Evolutionary conservation across 2,329 filamentous ascomycete species (phyloP).

Genomic region (Parastagonospora nodorum): DNA sequence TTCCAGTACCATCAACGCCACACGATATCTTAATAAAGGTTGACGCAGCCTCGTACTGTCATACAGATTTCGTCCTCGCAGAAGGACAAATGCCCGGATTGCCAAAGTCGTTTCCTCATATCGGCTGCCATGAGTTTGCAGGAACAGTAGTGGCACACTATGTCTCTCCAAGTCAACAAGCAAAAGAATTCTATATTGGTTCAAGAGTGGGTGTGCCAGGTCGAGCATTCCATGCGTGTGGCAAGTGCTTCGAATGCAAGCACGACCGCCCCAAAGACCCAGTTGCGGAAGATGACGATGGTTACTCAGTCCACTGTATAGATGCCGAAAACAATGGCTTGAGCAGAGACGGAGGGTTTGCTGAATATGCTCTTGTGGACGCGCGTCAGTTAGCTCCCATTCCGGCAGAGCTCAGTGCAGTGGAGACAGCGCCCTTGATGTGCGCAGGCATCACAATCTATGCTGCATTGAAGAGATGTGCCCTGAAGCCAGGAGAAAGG

Average conservation of each 20-base stretch:
- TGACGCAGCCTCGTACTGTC: constrained; percentile 55
- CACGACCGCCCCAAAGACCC: constrained; percentile 27
- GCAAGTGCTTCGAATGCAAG: constrained; percentile 49
- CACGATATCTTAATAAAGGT: constrained; percentile 54
- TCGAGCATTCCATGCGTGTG: constrained; percentile 50
- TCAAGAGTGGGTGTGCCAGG: constrained; percentile 50
- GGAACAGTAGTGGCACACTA: constrained; percentile 48
- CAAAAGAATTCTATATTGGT: constrained; percentile 27
- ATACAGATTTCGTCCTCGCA: constrained; percentile 50
- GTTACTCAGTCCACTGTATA: constrained; percentile 50
- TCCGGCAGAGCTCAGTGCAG: constrained; percentile 41
- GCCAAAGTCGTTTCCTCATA: constrained; percentile 50
- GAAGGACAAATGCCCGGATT: constrained; percentile 40
- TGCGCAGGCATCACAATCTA: constrained; percentile 52
- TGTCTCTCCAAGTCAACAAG: constrained; percentile 23
- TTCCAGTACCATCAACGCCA: constrained; percentile 37
- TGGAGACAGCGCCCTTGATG: constrained; percentile 51
- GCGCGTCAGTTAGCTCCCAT: constrained; percentile 44
- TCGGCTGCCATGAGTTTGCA: constrained; percentile 55
- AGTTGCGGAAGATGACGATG: constrained; percentile 40
- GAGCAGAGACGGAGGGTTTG: constrained; percentile 48
- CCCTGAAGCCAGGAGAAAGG: constrained; percentile 36
- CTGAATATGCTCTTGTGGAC: constrained; percentile 52
- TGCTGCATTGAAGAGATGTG: constrained; percentile 47
- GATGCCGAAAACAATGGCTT: constrained; percentile 38